Conservation (phyloP, 768 basidiomycete genomes). For the Collybiopsis confluens region DNA sequence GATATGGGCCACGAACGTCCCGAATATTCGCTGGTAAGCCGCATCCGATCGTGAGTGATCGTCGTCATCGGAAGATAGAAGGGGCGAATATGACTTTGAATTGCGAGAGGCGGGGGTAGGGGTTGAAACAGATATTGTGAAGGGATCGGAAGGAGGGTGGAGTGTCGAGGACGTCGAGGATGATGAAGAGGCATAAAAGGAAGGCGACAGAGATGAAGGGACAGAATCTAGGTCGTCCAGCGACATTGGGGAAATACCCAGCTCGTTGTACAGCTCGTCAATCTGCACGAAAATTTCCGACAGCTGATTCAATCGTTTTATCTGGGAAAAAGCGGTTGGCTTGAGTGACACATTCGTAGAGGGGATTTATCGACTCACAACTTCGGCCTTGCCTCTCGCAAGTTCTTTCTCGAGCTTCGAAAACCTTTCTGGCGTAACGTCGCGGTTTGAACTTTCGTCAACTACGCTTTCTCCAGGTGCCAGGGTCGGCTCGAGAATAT, state of each 20-base stretch:
- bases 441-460: constrained; percentile 41
- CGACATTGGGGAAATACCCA: constrained; percentile 66
- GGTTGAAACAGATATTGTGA: constrained; percentile 31
- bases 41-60: constrained; percentile 29
- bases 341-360: neutral
- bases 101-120: constrained; percentile 47
- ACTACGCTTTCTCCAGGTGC: constrained; percentile 35
- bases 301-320: constrained; percentile 63
- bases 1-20: constrained; percentile 56
- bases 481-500: constrained; percentile 46
- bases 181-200: constrained; percentile 27
- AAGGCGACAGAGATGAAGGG: constrained; percentile 21
- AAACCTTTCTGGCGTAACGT: constrained; percentile 81
- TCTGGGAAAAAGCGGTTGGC: constrained; percentile 31
- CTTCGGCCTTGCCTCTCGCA: constrained; percentile 80
- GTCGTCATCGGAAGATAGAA: constrained; percentile 34
- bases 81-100: constrained; percentile 27
- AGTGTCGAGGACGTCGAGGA: constrained; percentile 26
- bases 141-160: constrained; percentile 27
- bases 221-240: constrained; percentile 37
- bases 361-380: constrained; percentile 45
- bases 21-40: constrained; percentile 57
- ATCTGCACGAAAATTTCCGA: constrained; percentile 67
- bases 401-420: constrained; percentile 80
- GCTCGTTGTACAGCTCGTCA: constrained; percentile 78